phyloP scores from a whole-genome alignment of 164 flowering plant species.

The Annona squamosa region DNA sequence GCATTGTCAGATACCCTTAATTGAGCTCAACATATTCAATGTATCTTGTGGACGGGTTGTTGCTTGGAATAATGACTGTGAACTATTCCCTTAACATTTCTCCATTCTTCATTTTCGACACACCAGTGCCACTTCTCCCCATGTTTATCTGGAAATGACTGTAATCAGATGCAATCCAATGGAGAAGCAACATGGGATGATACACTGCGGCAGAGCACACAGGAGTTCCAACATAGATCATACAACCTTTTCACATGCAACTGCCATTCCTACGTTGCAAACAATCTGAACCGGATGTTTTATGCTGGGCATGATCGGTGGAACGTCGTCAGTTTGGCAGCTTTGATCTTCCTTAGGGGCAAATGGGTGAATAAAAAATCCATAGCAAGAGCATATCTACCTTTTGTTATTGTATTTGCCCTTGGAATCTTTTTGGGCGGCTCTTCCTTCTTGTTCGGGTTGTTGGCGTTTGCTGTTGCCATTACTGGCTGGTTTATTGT shows the following conservation, averaged over 20 bases:
- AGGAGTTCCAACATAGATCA: constrained; percentile 74
- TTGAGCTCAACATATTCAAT: neutral
- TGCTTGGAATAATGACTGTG: neutral
- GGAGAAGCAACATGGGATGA: constrained; percentile 62
- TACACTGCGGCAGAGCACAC: constrained; percentile 64
- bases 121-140: constrained; percentile 39
- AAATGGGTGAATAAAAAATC: constrained; percentile 62
- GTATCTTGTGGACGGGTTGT: neutral
- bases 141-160: constrained; percentile 11
- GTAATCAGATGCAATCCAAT: constrained; percentile 21
- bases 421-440: constrained; percentile 61
- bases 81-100: neutral
- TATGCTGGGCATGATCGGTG: constrained; percentile 52
- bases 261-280: constrained; percentile 91
- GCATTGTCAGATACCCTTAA: neutral
- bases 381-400: constrained; percentile 46
- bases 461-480: constrained; percentile 37
- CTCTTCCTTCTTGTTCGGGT: constrained; percentile 38
- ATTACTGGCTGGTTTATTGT: constrained; percentile 79
- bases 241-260: constrained; percentile 90
- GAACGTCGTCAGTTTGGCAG: constrained; percentile 90
- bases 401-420: constrained; percentile 43
- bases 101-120: neutral
- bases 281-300: constrained; percentile 65
- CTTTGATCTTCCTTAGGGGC: constrained; percentile 62